Evolutionary conservation across 768 basidiomycete species (phyloP).

Genomic region (Royoungia palumana): DNA sequence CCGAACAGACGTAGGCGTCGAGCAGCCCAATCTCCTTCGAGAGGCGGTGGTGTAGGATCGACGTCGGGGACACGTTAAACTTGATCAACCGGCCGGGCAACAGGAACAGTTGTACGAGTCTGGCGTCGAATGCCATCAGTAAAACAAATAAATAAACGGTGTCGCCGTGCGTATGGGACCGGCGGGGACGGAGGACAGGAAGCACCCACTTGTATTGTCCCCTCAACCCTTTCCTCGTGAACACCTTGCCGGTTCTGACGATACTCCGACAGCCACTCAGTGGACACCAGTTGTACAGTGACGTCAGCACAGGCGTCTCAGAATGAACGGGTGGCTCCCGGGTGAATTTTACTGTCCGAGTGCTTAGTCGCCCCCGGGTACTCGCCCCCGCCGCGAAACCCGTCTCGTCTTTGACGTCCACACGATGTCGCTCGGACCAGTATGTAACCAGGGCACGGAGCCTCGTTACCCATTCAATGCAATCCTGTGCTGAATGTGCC

Average conservation of each 20-base stretch:
- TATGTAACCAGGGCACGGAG: slow-evolving; percentile 68
- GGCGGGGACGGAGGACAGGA: no score
- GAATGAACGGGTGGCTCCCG: slow-evolving; percentile 51
- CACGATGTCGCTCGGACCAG: slow-evolving; percentile 74
- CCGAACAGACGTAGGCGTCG: slow-evolving; percentile 84
- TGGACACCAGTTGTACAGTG: slow-evolving; percentile 86
- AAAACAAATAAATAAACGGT: neutral
- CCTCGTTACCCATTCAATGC: slow-evolving; percentile 82
- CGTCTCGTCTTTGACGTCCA: slow-evolving; percentile 80
- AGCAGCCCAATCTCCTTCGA: slow-evolving; percentile 56
- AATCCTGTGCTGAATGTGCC: slow-evolving; percentile 62
- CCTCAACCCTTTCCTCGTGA: slow-evolving; percentile 62
- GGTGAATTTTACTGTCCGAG: slow-evolving; percentile 34
- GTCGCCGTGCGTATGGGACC: neutral
- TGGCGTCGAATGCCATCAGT: slow-evolving; percentile 17
- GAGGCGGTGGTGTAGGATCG: slow-evolving; percentile 54
- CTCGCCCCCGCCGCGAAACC: slow-evolving; percentile 56
- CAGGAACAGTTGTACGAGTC: slow-evolving; percentile 71
- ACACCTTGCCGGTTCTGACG: slow-evolving; percentile 68
- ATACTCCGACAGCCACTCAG: slow-evolving; percentile 77
- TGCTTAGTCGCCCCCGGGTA: slow-evolving; percentile 58
- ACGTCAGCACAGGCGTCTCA: slow-evolving; percentile 55
- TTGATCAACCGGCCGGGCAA: slow-evolving; percentile 70
- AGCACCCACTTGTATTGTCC: slow-evolving; percentile 74
- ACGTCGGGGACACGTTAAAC: slow-evolving; percentile 61